These are phyloP conservation scores for Fulvia fulva DNA, from an alignment of 2,329 filamentous ascomycete species.

Conservation along the genomic window DNA sequence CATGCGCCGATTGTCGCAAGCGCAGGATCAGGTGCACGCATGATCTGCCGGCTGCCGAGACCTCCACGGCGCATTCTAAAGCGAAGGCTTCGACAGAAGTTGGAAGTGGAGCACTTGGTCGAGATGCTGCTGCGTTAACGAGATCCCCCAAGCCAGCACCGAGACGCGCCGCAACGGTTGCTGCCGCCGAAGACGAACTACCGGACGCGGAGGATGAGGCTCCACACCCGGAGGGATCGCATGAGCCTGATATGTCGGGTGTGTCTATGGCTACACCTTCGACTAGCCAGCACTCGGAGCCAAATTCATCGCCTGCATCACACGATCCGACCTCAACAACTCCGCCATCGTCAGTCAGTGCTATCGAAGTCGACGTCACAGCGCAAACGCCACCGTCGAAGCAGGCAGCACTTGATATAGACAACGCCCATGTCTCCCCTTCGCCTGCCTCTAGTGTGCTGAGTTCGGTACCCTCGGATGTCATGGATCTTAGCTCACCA, in stretches of 20 bases:
- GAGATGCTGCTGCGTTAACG: background rate
- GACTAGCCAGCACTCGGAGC: background rate
- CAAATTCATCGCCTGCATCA: background rate
- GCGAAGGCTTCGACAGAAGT: too few species aligned
- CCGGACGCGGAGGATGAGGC: background rate
- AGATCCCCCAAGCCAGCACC: background rate
- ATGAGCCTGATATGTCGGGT: background rate
- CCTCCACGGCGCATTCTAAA: too few species aligned
- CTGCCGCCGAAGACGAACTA: background rate
- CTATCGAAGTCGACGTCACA: too few species aligned
- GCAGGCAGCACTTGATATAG: too few species aligned
- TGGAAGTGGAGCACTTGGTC: too few species aligned
- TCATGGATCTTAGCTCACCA: background rate
- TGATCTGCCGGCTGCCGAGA: background rate
- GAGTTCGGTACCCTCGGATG: background rate
- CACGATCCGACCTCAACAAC: background rate
- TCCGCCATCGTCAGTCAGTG: background rate
- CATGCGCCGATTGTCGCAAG: background rate
- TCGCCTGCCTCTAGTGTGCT: background rate
- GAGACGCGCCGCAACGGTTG: background rate
- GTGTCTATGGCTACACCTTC: background rate
- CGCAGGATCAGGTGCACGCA: background rate
- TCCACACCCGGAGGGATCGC: background rate
- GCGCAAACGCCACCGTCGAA: too few species aligned
- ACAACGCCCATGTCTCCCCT: too few species aligned